A percentile compares a stretch with the other conserved stretches of the same genome.
These are phyloP conservation scores for Stentor coeruleus DNA, from an alignment of 73 alveolate species.

Conservation along the genomic window DNA sequence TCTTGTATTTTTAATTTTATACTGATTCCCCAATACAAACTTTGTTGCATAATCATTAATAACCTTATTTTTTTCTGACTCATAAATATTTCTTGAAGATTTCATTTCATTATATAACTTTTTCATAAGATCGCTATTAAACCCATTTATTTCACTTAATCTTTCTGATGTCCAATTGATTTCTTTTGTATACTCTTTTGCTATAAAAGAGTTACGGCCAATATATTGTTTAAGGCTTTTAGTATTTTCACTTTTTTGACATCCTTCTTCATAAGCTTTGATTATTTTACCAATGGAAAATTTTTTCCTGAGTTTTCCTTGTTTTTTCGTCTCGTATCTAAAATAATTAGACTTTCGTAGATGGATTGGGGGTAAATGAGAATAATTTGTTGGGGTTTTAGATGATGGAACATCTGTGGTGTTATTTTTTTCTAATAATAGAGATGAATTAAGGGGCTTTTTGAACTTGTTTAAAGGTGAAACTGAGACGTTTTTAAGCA, in stretches of 20 bases:
- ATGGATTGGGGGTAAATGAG: neutral
- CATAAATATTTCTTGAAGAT: neutral
- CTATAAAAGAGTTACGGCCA: neutral
- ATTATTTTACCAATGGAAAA: neutral
- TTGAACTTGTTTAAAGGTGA: neutral
- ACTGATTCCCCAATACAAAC: neutral
- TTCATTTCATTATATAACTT: neutral
- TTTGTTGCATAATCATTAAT: neutral
- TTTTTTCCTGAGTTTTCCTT: neutral
- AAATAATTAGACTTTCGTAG: neutral
- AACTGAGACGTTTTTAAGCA: neutral
- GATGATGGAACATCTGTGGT: neutral
- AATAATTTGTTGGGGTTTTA: neutral
- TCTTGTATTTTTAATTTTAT: no score
- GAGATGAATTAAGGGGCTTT: neutral
- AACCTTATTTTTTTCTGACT: neutral
- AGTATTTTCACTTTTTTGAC: neutral
- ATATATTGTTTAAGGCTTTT: neutral
- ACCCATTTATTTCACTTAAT: neutral
- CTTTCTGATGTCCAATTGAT: neutral
- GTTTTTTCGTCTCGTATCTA: neutral
- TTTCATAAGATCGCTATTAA: neutral
- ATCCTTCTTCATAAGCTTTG: neutral
- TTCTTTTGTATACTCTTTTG: neutral
- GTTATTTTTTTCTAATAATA: neutral